Percentiles rank a stretch among this genome's conserved stretches.
phyloP scores from a whole-genome alignment of 208 protist species.

The Acanthamoeba castellanii region DNA sequence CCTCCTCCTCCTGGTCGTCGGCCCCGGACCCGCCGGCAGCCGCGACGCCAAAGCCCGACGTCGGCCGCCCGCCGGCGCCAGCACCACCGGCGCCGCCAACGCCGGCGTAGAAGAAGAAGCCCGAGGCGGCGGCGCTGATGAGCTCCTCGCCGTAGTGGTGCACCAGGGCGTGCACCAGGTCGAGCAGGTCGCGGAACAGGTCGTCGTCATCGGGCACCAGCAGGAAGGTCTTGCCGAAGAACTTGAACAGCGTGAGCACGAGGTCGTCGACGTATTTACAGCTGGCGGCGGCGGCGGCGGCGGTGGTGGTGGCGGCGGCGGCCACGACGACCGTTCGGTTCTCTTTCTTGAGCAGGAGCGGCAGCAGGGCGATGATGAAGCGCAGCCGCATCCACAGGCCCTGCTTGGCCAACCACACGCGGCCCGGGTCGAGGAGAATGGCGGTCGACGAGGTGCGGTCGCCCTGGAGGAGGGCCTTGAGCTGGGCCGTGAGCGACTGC shows the following conservation, averaged over 20 bases:
- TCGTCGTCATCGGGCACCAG: constrained; percentile 15
- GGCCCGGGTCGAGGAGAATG: not conserved
- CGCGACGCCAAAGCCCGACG: too few species aligned
- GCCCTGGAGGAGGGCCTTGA: not conserved
- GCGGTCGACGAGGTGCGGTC: not conserved
- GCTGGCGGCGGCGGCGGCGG: not conserved
- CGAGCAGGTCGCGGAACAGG: constrained; percentile 13
- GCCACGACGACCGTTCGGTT: not conserved
- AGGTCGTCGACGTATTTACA: constrained; percentile 51
- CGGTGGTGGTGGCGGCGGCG: too few species aligned
- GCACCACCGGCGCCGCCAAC: not conserved
- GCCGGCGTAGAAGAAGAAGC: not conserved
- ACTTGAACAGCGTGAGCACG: constrained; percentile 4
- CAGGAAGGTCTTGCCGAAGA: constrained; percentile 11
- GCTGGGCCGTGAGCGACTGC: not conserved
- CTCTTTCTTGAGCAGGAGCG: constrained; percentile 14
- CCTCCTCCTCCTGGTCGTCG: too few species aligned
- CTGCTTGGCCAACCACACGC: not conserved
- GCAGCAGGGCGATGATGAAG: constrained; percentile 21
- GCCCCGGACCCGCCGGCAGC: too few species aligned
- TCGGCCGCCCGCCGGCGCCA: not conserved
- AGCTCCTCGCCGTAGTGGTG: constrained; percentile 25
- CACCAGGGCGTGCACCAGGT: constrained; percentile 4
- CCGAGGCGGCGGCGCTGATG: not conserved
- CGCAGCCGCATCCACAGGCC: not conserved